Base-by-base conservation (phyloP, 2,329 filamentous ascomycete species). In the Laburnicola sp. region DNA sequence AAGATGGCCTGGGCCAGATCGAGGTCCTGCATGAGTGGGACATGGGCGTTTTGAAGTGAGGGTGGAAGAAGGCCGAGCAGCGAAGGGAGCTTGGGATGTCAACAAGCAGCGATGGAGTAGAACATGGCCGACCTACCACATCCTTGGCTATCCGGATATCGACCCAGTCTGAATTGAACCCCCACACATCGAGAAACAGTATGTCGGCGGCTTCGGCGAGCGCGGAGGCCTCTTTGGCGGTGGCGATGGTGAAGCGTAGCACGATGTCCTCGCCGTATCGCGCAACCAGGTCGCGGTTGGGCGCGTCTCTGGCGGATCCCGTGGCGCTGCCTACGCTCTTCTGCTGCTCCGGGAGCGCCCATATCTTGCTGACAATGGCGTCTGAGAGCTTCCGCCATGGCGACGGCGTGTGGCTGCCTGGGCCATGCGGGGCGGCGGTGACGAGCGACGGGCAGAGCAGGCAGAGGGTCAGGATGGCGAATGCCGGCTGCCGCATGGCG, bases 161-260 rank as follows among this genome's bases (percentile, higher is more conserved):
- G 25, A 94, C 89, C 78, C 88, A 94, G 53, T 89, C 82, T 16
- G 85, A 79, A 4, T 86, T 88, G 60, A 89, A 91, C 22, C 89
- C 87, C 94, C 94, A 99, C 1, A 97, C 83, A 68, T 99, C 94
- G 36, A 97, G 78, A 62, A 94, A 87, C 23, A 97, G 81, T 16
- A 85, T 83, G 54, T 88, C 81, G 0, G 86, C 81, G 2, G 90
- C 91, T 50, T 88, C 82, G n/a, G 86, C 81, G 49, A 96, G 77
- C 1, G 86, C 86, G 30, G 76, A 74, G 51, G 89, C 86, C 66
- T 96, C 89, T 21, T 85, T 80, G 2, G 79, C 72, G 25, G 82
- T 85, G 54, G 82, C 86, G 48, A 97, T 77, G 65, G 88, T 90
- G 80, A 97, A 97, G 34, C 94, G 86, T 56, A 97, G 76, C 11